These are phyloP conservation scores for Aphanomyces stellatus DNA, from an alignment of 352 stramenopile species.

Conservation along the genomic window DNA sequence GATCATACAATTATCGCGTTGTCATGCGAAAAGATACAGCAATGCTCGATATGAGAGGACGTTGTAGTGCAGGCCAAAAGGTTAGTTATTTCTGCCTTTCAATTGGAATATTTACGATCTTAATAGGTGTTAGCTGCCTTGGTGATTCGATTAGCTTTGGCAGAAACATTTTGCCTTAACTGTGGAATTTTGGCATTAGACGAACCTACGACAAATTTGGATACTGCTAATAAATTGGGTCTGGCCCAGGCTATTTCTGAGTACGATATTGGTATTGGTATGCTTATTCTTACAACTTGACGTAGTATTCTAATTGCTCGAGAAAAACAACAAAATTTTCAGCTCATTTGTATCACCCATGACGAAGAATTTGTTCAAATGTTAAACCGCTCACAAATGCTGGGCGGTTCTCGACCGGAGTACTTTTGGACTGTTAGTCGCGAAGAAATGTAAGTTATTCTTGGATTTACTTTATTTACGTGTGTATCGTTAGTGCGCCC, in stretches of 20 bases:
- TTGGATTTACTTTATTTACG: not conserved
- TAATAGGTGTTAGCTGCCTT: constrained; percentile 86
- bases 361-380: constrained; percentile 94
- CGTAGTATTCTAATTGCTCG: constrained; percentile 91
- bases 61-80: constrained; percentile 98
- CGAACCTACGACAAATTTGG: constrained; percentile 97
- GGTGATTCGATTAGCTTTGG: constrained; percentile 96
- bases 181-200: constrained; percentile 98
- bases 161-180: constrained; percentile 98
- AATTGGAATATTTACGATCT: too few species aligned
- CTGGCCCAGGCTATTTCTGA: constrained; percentile 81
- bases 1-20: constrained; percentile 98
- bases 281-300: not conserved
- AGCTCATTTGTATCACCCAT: constrained; percentile 99
- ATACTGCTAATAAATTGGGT: constrained; percentile 95
- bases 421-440: constrained; percentile 78
- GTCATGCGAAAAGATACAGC: constrained; percentile 97
- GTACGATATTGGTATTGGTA: constrained; percentile 28
- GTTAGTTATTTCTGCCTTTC: constrained; percentile 25
- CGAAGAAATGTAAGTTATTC: constrained; percentile 59
- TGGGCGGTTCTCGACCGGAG: constrained; percentile 64
- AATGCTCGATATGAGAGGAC: constrained; percentile 97
- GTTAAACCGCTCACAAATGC: constrained; percentile 66
- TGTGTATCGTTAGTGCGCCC: not conserved
- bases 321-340: constrained; percentile 96